Evolutionary conservation across 345 rosid genomes (phyloP).

Genomic region (Eutrema heterophyllum): DNA sequence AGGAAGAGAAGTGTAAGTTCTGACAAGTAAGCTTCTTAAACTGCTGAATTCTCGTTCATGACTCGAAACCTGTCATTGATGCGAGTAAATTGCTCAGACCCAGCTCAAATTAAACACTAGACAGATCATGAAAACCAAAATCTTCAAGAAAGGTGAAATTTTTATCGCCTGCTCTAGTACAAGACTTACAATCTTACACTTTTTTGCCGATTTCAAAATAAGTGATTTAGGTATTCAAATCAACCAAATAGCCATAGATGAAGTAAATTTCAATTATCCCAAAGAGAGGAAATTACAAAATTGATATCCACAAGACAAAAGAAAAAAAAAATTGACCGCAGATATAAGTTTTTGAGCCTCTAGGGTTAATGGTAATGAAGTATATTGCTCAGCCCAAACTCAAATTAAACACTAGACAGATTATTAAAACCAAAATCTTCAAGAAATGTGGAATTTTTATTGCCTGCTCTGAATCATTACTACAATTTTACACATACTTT

Average conservation of each 20-base stretch:
- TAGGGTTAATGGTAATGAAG: constrained; percentile 13
- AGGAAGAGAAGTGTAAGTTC: constrained; percentile 39
- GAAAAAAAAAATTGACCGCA: not conserved
- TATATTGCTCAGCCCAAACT: too few relatives aligned
- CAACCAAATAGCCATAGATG: not conserved
- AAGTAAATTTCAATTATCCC: not conserved
- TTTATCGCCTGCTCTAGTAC: not conserved
- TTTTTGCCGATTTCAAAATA: not conserved
- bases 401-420: too few relatives aligned
- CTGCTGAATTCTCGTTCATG: constrained; percentile 43
- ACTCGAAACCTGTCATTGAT: constrained; percentile 45
- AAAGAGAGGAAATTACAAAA: not conserved
- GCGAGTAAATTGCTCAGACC: not conserved
- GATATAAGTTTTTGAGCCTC: not conserved
- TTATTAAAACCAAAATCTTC: too few relatives aligned
- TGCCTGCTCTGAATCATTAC: too few relatives aligned
- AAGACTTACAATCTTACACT: not conserved
- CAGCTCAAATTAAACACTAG: not conserved
- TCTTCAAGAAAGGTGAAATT: not conserved
- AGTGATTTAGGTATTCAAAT: not conserved
- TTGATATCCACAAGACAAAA: not conserved
- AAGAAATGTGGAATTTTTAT: too few relatives aligned
- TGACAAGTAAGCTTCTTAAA: constrained; percentile 37
- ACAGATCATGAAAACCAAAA: not conserved
- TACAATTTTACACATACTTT: too few relatives aligned